Conservation (phyloP, 1,284 basidiomycete genomes). For the Schizophyllum amplum region DNA sequence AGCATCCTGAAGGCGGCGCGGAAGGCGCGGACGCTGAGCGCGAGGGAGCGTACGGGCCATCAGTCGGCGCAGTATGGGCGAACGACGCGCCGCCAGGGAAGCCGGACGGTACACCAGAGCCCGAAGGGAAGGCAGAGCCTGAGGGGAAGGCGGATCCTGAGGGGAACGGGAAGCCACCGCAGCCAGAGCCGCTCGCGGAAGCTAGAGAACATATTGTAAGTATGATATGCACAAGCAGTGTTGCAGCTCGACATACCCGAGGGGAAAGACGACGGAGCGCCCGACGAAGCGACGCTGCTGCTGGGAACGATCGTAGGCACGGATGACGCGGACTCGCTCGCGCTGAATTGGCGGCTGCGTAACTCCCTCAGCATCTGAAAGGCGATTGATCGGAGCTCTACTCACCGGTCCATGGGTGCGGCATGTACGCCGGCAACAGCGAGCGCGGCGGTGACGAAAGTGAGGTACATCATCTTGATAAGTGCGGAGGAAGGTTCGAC, state of each 20-base stretch:
- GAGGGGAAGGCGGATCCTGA: not conserved
- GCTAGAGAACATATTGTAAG: not conserved
- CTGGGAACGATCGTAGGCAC: too few species aligned
- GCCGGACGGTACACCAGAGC: not conserved
- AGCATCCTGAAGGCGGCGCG: too few species aligned
- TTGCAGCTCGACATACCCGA: not conserved
- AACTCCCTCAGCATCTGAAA: not conserved
- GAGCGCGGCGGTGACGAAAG: not conserved
- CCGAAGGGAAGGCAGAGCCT: not conserved
- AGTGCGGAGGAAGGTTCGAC: too few species aligned
- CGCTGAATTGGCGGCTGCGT: not conserved
- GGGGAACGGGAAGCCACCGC: not conserved
- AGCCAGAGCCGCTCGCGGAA: not conserved
- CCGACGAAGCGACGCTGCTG: not conserved
- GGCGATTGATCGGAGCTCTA: not conserved
- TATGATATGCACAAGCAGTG: not conserved
- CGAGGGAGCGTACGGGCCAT: too few species aligned
- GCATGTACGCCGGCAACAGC: not conserved
- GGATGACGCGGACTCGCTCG: not conserved
- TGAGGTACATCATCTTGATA: not conserved
- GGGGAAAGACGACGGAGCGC: not conserved
- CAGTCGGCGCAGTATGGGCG: too few species aligned
- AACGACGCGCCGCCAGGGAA: not conserved
- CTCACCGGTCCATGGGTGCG: not conserved
- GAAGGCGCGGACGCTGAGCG: too few species aligned